A percentile compares a stretch with the other conserved stretches of the same genome.
These are phyloP conservation scores for Musa troglodytarum DNA, from an alignment of 176 grass and related monocot species.

Conservation along the genomic window DNA sequence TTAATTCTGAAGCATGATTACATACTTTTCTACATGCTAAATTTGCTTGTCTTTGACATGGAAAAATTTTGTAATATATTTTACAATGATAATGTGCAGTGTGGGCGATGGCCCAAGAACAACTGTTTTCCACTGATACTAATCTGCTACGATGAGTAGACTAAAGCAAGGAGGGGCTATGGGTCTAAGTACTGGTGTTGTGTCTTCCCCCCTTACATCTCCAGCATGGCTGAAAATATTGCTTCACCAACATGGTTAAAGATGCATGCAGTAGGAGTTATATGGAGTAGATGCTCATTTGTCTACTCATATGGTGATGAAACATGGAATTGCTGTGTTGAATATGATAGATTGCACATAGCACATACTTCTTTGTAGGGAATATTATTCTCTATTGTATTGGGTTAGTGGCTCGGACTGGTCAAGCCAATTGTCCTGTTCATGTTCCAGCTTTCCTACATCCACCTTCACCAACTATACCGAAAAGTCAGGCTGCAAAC, in stretches of 20 bases:
- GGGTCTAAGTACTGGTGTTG: neutral
- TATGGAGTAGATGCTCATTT: neutral
- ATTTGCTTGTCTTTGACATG: neutral
- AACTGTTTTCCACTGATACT: neutral
- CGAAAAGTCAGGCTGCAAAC: conserved; percentile 28
- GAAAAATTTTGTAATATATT: neutral
- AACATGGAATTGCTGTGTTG: neutral
- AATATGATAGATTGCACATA: neutral
- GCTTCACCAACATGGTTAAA: neutral
- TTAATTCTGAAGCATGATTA: neutral
- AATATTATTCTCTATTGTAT: no score
- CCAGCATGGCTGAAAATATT: neutral
- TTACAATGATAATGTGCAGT: neutral
- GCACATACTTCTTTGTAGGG: neutral
- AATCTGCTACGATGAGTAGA: neutral
- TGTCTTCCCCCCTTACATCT: neutral
- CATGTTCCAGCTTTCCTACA: conserved; percentile 51
- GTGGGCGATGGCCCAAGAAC: neutral
- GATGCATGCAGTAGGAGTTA: neutral
- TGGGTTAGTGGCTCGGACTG: conserved; percentile 38
- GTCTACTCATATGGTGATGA: neutral
- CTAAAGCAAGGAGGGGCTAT: neutral
- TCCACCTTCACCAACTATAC: conserved; percentile 22
- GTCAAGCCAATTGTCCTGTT: conserved; percentile 57
- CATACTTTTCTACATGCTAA: no score